Evolutionary conservation across 768 basidiomycete genomes (phyloP).

Genomic region (Rhodocollybia butyracea): DNA sequence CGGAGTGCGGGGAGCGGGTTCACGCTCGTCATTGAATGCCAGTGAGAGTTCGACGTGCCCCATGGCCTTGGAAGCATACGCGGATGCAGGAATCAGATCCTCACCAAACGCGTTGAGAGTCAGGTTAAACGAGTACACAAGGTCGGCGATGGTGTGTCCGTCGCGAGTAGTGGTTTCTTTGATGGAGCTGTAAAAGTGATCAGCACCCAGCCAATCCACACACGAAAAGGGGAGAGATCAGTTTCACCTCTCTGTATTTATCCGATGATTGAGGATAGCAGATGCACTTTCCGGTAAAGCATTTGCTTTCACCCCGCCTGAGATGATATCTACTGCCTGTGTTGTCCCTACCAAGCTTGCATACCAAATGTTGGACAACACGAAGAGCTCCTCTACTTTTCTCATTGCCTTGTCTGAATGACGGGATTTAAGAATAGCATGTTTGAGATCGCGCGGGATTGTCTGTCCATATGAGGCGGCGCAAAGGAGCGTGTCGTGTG

Average conservation of each 20-base stretch:
- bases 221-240: no score
- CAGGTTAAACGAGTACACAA: conserved; percentile 37
- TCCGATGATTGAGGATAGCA: conserved; percentile 50
- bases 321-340: conserved; percentile 52
- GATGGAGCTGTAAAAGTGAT: conserved; percentile 29
- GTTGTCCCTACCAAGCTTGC: conserved; percentile 44
- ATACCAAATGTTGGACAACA: conserved; percentile 13
- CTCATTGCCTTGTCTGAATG: conserved; percentile 36
- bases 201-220: no score
- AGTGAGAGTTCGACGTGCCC: conserved; percentile 11
- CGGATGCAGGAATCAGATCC: conserved; percentile 15
- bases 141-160: conserved; percentile 24
- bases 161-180: conserved; percentile 26
- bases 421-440: conserved; percentile 30
- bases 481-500: conserved; percentile 47
- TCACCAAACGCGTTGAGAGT: conserved; percentile 38
- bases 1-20: conserved; percentile 48
- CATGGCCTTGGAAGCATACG: conserved; percentile 9
- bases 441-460: conserved; percentile 32
- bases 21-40: conserved; percentile 36
- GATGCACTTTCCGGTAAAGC: conserved; percentile 55
- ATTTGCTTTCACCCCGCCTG: conserved; percentile 47
- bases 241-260: conserved; percentile 42
- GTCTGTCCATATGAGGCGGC: conserved; percentile 43
- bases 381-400: conserved; percentile 33